Base-by-base conservation (phyloP, 2,329 filamentous ascomycete genomes). In the Trichoderma endophyticum region DNA sequence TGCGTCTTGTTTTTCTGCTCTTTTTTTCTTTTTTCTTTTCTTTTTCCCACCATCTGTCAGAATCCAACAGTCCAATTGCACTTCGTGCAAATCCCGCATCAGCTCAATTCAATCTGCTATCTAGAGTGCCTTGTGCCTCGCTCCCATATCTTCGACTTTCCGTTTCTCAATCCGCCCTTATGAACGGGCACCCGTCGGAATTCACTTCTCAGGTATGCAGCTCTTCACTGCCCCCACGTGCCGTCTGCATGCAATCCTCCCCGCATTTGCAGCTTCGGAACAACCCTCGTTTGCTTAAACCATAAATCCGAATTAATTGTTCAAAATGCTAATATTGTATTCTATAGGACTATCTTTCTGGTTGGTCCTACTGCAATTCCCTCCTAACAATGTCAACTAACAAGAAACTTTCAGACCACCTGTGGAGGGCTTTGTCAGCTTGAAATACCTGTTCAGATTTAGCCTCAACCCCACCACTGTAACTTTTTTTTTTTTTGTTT, bases 141-240 rank as follows among this genome's bases (percentile, higher is more conserved):
- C n/a, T 54, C 62, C 6, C 15, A 36, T 24, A 11, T 56, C 62
- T 36, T 66, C 68, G 68, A 51, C 75, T 73, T 77, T 79, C 76
- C 76, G 77, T 76, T 77, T 64, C 70, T 56, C 65, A 83, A 87
- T 83, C 87, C 86, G 91, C 90, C 87, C 91, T 91, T 92, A 94
- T 94, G 92, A 92, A 91, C 91, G 91, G 91, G 87, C 91, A 91
- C 88, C 87, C 89, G 85, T 93, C 92, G 84, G 88, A 91, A 83
- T 95, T 94, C 87, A 95, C 92, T 86, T 95, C 92, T 85, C 92
- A 95, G 90, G 92, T 93, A 91, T 74, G 75, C 57, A 32, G 30
- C 57, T 60, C 34, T 43, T 43, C 39, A 36, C 34, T 43, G 39
- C 15, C 39, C 66, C 26, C 65, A 59, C 70, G 70, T 65, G 54